Conservation (phyloP, 768 basidiomycete species). For the Pluteus cervinus region DNA sequence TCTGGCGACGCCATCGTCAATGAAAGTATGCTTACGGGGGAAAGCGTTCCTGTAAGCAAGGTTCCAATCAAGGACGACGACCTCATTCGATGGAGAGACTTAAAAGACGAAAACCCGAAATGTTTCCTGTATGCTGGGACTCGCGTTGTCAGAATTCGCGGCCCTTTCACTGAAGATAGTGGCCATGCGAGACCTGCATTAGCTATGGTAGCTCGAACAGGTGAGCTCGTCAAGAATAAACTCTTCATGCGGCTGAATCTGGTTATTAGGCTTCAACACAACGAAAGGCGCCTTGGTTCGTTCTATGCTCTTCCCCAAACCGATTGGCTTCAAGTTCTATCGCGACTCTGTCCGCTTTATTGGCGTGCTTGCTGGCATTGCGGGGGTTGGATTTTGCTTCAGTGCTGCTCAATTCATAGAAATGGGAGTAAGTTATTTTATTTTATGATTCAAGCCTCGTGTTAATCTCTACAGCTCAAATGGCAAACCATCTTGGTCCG, state of each 20-base stretch:
- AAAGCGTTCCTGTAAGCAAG: constrained; percentile 96
- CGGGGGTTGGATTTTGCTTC: constrained; percentile 83
- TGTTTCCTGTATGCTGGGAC: constrained; percentile 90
- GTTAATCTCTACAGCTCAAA: constrained; percentile 46
- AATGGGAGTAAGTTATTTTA: constrained; percentile 60
- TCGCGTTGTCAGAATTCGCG: constrained; percentile 80
- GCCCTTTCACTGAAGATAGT: constrained; percentile 46
- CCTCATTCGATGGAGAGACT: constrained; percentile 62
- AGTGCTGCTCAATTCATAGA: constrained; percentile 89
- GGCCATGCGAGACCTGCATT: constrained; percentile 56
- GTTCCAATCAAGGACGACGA: constrained; percentile 76
- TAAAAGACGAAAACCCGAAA: constrained; percentile 69
- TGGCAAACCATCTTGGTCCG: constrained; percentile 91
- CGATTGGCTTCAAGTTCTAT: constrained; percentile 99
- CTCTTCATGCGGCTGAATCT: not conserved
- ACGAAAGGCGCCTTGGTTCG: constrained; percentile 95
- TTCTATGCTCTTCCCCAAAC: constrained; percentile 98
- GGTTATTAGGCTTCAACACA: constrained; percentile 74
- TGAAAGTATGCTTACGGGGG: constrained; percentile 98
- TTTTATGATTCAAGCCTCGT: constrained; percentile 5
- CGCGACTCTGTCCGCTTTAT: constrained; percentile 90
- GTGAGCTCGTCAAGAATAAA: constrained; percentile 28
- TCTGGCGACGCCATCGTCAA: constrained; percentile 98
- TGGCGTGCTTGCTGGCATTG: constrained; percentile 84
- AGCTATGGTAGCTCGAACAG: constrained; percentile 83